phyloP scores from a whole-genome alignment of 495 filamentous ascomycete species.

The Trichoderma parareesei region DNA sequence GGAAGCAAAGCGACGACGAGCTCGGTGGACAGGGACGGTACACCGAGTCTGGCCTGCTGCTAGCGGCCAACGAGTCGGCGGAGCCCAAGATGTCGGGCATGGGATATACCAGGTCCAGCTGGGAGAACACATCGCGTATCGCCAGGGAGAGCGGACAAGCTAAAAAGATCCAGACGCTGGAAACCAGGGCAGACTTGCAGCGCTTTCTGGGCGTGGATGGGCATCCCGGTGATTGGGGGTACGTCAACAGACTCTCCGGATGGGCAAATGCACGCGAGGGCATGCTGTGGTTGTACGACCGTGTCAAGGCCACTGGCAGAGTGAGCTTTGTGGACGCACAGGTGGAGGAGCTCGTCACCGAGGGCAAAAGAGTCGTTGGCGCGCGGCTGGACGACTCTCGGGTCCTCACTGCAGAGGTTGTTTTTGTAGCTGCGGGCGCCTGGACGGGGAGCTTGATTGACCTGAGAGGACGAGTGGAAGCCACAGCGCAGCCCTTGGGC shows the following conservation, averaged over 20 bases:
- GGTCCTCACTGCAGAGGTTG: slow-evolving; percentile 57
- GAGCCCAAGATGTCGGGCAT: slow-evolving; percentile 39
- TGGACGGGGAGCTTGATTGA: slow-evolving; percentile 75
- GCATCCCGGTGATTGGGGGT: slow-evolving; percentile 57
- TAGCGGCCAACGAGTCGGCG: slow-evolving; percentile 45
- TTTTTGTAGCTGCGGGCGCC: slow-evolving; percentile 75
- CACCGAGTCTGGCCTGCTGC: slow-evolving; percentile 62
- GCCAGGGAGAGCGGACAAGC: slow-evolving; percentile 30
- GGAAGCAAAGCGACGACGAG: slow-evolving; percentile 40
- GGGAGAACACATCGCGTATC: slow-evolving; percentile 50
- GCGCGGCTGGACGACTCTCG: slow-evolving; percentile 47
- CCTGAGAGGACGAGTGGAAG: slow-evolving; percentile 61
- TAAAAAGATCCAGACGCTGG: slow-evolving; percentile 44
- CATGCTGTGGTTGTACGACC: slow-evolving; percentile 52
- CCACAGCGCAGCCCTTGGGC: slow-evolving; percentile 72
- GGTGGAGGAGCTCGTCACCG: slow-evolving; percentile 47
- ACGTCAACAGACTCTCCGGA: slow-evolving; percentile 71
- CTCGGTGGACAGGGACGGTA: slow-evolving; percentile 63
- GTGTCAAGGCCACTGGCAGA: slow-evolving; percentile 47
- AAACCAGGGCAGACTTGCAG: slow-evolving; percentile 40
- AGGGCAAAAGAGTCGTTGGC: slow-evolving; percentile 33
- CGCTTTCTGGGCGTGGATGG: slow-evolving; percentile 39
- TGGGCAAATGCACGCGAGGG: slow-evolving; percentile 77
- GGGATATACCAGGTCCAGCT: slow-evolving; percentile 59
- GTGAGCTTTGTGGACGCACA: slow-evolving; percentile 57